Evolutionary conservation across 2,329 filamentous ascomycete genomes (phyloP).

Genomic region (Pestalotiopsis sp.): DNA sequence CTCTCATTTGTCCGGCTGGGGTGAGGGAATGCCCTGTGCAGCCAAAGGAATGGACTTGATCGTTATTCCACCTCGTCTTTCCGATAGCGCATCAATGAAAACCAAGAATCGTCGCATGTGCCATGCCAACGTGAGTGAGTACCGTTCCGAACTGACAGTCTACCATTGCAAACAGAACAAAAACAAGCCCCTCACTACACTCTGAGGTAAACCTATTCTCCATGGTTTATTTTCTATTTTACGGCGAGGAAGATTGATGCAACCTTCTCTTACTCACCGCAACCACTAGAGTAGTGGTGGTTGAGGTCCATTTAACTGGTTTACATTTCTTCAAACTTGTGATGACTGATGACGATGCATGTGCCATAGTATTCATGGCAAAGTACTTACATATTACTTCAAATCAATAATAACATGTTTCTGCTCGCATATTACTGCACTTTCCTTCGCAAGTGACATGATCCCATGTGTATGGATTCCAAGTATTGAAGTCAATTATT

Average conservation of each 20-base stretch:
- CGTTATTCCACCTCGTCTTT: slow-evolving; percentile 66
- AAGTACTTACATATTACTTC: not conserved
- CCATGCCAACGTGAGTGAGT: not conserved
- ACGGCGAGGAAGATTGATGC: slow-evolving; percentile 29
- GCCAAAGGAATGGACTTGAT: slow-evolving; percentile 84
- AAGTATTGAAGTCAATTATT: too few relatives aligned
- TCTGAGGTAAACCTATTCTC: slow-evolving; percentile 29
- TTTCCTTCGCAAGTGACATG: too few relatives aligned
- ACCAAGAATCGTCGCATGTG: not conserved
- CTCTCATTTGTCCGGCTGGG: slow-evolving; percentile 28
- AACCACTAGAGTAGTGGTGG: not conserved
- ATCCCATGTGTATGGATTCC: too few relatives aligned
- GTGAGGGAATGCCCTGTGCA: slow-evolving; percentile 98
- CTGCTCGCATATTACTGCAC: too few relatives aligned
- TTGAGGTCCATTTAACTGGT: not conserved
- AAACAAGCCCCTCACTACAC: slow-evolving; percentile 18
- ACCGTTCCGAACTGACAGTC: not conserved
- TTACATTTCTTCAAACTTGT: not conserved
- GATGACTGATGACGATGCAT: not conserved
- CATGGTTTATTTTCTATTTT: slow-evolving; percentile 32
- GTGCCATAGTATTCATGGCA: not conserved
- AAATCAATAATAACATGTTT: not conserved
- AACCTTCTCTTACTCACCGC: not conserved
- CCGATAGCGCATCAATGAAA: slow-evolving; percentile 12
- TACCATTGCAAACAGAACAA: not conserved